Conservation (phyloP, 768 basidiomycete species). For the Naganishia kalamii region DNA sequence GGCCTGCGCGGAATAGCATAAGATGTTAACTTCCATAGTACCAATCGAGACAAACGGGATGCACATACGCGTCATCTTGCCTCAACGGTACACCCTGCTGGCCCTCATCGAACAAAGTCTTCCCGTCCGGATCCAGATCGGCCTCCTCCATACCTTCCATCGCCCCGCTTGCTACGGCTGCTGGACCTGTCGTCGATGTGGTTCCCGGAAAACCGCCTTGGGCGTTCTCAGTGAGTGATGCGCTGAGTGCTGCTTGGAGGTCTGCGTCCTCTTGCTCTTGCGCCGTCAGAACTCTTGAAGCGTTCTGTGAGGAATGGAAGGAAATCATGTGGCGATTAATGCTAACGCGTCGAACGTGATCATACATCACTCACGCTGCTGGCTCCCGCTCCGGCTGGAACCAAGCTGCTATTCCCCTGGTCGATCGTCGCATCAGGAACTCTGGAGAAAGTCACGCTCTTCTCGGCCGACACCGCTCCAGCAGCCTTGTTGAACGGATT, state of each 20-base stretch:
- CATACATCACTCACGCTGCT: background rate
- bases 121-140: conserved; percentile 7
- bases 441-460: conserved; percentile 5
- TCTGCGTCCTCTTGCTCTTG: conserved; percentile 12
- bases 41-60: background rate
- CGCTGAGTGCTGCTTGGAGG: conserved; percentile 5
- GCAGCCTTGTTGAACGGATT: conserved; percentile 6
- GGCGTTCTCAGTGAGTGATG: background rate
- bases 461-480: background rate
- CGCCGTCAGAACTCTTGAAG: background rate
- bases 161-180: background rate
- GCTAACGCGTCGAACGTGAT: background rate
- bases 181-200: background rate
- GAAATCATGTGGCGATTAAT: background rate
- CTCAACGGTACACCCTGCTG: background rate
- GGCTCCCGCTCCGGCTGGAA: background rate
- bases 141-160: conserved; percentile 6
- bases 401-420: conserved; percentile 4
- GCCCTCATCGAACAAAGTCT: background rate
- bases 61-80: conserved; percentile 1
- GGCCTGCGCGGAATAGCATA: background rate
- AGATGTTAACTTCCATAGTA: too few relatives aligned
- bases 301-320: background rate
- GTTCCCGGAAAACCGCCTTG: background rate
- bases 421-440: conserved; percentile 1